Conservation (phyloP, 768 basidiomycete genomes). For the Auricularia sp. region DNA sequence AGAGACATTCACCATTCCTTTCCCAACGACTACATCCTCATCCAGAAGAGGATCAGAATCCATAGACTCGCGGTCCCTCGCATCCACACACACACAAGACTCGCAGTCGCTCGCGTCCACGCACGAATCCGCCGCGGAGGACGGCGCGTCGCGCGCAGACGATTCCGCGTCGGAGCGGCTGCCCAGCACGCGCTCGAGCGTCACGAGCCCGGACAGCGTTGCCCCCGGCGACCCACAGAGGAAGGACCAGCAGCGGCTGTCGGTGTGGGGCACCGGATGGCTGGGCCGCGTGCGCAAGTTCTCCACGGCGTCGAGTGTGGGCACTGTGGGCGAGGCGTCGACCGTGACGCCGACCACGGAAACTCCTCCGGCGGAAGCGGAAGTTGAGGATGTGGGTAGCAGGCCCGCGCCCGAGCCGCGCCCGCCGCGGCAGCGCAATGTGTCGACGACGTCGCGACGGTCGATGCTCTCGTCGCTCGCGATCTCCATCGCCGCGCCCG, state of each 20-base stretch:
- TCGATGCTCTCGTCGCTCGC: slow-evolving; percentile 2
- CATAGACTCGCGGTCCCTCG: background rate
- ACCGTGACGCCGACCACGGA: background rate
- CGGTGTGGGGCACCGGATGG: background rate
- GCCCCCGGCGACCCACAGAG: background rate
- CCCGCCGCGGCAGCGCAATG: background rate
- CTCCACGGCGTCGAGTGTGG: background rate
- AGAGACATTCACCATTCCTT: slow-evolving; percentile 24
- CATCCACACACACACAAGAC: background rate
- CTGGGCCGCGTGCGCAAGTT: background rate
- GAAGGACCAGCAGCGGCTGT: background rate
- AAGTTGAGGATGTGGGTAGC: no score
- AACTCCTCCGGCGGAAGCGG: background rate
- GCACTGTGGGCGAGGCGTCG: background rate
- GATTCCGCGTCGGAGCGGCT: background rate
- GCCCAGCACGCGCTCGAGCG: background rate
- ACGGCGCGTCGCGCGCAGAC: background rate
- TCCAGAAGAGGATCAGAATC: background rate
- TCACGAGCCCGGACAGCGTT: background rate
- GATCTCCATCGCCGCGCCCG: slow-evolving; percentile 1
- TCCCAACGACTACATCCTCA: background rate
- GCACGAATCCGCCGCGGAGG: background rate
- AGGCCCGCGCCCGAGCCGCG: background rate
- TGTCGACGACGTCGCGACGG: background rate
- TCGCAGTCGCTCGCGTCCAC: background rate